phyloP scores from a whole-genome alignment of 805 yeast species.

The Kodamaea leandrae region DNA sequence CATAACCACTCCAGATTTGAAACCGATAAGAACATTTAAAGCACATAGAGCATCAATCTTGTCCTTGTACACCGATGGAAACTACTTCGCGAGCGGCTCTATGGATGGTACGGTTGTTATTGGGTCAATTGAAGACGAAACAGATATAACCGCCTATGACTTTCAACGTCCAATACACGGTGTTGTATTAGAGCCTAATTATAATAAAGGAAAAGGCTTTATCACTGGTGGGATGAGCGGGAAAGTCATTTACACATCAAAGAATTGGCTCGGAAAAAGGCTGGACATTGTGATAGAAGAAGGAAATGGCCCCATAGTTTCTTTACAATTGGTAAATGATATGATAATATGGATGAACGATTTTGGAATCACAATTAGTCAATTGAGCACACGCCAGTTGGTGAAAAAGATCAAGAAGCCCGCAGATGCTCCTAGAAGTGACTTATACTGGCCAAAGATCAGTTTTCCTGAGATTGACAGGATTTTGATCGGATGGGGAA shows the following conservation, averaged over 20 bases:
- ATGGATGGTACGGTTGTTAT: conserved; percentile 91
- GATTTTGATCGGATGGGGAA: conserved; percentile 79
- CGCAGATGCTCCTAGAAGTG: conserved; percentile 58
- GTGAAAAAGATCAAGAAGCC: conserved; percentile 59
- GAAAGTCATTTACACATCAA: conserved; percentile 65
- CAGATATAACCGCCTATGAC: conserved; percentile 71
- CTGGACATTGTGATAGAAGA: conserved; percentile 62
- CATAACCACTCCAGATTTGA: conserved; percentile 57
- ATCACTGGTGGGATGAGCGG: conserved; percentile 92
- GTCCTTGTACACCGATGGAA: conserved; percentile 69
- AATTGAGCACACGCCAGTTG: conserved; percentile 47
- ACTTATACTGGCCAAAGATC: conserved; percentile 79
- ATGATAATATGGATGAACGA: conserved; percentile 83
- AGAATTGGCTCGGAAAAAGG: conserved; percentile 86
- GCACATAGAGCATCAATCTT: conserved; percentile 85
- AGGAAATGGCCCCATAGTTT: conserved; percentile 68
- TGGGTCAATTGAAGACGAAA: conserved; percentile 61
- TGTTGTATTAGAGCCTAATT: conserved; percentile 75
- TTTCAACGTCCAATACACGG: conserved; percentile 87
- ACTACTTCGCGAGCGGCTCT: conserved; percentile 79
- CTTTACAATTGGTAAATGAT: conserved; percentile 60
- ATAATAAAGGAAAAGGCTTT: conserved; percentile 59
- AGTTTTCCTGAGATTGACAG: conserved; percentile 63
- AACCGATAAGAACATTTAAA: conserved; percentile 66
- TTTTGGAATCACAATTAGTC: conserved; percentile 68